Percentiles rank a stretch among this genome's conserved stretches.
These are phyloP conservation scores for Backusella circina DNA, from an alignment of 192 early-diverging fungal genomes.

Conservation along the genomic window DNA sequence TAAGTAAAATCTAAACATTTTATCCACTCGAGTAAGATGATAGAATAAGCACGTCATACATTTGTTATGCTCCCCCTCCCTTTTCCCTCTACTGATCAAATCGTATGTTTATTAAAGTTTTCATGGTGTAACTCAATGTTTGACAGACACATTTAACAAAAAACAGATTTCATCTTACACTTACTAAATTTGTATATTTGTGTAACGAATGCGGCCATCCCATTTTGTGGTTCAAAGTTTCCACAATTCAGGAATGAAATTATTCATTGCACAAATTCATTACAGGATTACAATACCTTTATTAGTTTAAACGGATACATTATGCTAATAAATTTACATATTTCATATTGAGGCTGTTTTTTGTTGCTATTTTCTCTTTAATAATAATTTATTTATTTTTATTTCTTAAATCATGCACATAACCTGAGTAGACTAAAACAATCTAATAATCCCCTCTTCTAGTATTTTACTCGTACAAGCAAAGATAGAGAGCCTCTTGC, in stretches of 20 bases:
- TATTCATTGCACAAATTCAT: background rate
- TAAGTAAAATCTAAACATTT: background rate
- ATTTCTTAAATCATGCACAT: background rate
- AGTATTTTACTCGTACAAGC: background rate
- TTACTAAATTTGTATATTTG: background rate
- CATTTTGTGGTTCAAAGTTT: background rate
- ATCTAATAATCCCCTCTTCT: background rate
- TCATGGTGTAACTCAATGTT: background rate
- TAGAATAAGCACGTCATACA: background rate
- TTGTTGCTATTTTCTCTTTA: background rate
- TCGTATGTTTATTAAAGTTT: slow-evolving; percentile 4
- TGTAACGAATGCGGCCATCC: background rate
- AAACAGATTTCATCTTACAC: background rate
- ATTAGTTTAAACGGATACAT: background rate
- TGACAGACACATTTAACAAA: background rate
- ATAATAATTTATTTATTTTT: background rate
- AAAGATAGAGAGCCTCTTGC: background rate
- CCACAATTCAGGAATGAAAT: background rate
- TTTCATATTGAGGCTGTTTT: background rate
- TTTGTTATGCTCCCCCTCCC: background rate
- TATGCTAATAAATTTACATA: background rate
- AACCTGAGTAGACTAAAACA: background rate
- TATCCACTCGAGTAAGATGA: background rate
- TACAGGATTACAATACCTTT: background rate
- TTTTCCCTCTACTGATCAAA: background rate